Evolutionary conservation across 805 yeast genomes (phyloP).

Genomic region (Lachancea waltii): DNA sequence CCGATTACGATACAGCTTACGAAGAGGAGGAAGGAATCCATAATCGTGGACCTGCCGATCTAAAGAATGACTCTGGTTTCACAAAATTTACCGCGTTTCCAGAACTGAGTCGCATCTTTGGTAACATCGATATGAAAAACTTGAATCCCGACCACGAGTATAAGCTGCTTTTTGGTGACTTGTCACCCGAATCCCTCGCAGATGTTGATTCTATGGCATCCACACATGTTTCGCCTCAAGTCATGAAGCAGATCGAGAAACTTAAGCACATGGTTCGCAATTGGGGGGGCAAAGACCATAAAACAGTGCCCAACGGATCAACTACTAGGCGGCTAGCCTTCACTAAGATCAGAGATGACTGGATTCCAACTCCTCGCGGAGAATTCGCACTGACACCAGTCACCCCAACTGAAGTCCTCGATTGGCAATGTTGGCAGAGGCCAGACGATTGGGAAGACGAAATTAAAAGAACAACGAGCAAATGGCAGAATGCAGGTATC

Average conservation of each 20-base stretch:
- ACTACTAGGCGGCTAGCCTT: conserved; percentile 58
- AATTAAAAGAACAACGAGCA: conserved; percentile 36
- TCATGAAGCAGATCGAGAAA: conserved; percentile 53
- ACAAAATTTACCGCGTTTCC: conserved; percentile 16
- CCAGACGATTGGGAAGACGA: conserved; percentile 46
- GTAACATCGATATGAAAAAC: conserved; percentile 32
- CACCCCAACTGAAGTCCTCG: conserved; percentile 33
- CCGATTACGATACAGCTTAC: conserved; percentile 40
- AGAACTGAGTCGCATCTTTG: conserved; percentile 14
- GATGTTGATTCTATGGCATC: conserved; percentile 76
- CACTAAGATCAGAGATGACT: conserved; percentile 71
- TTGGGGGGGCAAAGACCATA: conserved; percentile 78
- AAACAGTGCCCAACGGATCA: conserved; percentile 59
- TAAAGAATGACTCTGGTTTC: conserved; percentile 21
- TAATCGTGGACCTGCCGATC: conserved; percentile 1
- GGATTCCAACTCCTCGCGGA: conserved; percentile 64
- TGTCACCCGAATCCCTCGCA: conserved; percentile 59
- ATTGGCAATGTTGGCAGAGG: conserved; percentile 33
- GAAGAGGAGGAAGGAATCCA: conserved; percentile 15
- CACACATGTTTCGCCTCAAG: conserved; percentile 60
- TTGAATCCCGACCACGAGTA: conserved; percentile 76
- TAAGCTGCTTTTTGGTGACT: conserved; percentile 60
- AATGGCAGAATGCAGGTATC: conserved; percentile 40
- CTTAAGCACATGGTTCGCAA: conserved; percentile 52
- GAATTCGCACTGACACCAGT: conserved; percentile 57